Conservation (phyloP, 2,329 filamentous ascomycete species). For the Alternaria novae-zelandiae region DNA sequence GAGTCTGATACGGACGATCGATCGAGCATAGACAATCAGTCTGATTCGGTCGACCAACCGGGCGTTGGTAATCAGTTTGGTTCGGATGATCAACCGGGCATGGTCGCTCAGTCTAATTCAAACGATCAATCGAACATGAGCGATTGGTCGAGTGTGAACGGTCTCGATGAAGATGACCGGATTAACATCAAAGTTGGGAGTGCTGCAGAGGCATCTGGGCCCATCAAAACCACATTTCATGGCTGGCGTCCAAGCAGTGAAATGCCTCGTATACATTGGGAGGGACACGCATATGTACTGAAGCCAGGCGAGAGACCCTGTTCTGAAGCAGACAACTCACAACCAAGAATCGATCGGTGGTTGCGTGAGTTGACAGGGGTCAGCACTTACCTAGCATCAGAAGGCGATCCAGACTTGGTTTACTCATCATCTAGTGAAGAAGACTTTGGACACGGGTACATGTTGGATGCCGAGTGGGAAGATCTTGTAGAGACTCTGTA, state of each 20-base stretch:
- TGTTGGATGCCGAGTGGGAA: not conserved
- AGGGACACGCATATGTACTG: not conserved
- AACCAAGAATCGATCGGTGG: not conserved
- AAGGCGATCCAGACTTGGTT: not conserved
- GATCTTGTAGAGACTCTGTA: not conserved
- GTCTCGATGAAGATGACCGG: not conserved
- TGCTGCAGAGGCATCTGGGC: not conserved
- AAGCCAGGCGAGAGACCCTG: not conserved
- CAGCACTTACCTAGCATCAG: not conserved
- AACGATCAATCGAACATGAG: not conserved
- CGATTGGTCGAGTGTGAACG: not conserved
- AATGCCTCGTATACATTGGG: not conserved
- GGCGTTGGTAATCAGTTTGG: not conserved
- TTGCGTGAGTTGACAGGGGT: not conserved
- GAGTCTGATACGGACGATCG: not conserved
- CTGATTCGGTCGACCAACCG: not conserved
- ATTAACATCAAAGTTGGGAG: not conserved
- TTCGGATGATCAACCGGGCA: not conserved
- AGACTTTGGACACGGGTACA: not conserved
- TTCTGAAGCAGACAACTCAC: not conserved
- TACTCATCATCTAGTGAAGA: not conserved
- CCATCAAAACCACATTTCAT: not conserved
- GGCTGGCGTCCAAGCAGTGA: not conserved
- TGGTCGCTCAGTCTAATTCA: not conserved
- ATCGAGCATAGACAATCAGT: not conserved